Evolutionary conservation across 352 stramenopile genomes (phyloP).

Genomic region (Globisporangium nagaii): DNA sequence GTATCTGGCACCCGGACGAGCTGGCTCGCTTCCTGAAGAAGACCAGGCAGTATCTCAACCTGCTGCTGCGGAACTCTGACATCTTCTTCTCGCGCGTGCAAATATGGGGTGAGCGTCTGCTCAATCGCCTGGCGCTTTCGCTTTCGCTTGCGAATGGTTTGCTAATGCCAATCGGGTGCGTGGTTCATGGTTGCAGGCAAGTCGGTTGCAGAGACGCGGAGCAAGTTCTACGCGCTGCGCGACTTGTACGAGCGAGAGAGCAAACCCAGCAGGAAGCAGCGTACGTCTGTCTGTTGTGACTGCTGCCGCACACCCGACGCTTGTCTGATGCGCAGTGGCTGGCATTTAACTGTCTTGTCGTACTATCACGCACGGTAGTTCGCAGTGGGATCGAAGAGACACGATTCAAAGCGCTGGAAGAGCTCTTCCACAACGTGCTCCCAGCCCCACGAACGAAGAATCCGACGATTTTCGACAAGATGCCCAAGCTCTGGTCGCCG

Average conservation of each 20-base stretch:
- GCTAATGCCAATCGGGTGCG: not conserved
- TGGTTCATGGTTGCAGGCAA: slow-evolving; percentile 27
- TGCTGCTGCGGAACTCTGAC: slow-evolving; percentile 29
- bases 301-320: too few relatives aligned
- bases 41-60: slow-evolving; percentile 45
- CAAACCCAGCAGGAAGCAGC: not conserved
- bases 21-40: slow-evolving; percentile 57
- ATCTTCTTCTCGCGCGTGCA: slow-evolving; percentile 67
- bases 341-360: too few relatives aligned
- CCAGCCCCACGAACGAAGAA: slow-evolving; percentile 19
- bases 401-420: slow-evolving; percentile 33
- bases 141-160: not conserved
- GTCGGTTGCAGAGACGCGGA: slow-evolving; percentile 47
- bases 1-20: slow-evolving; percentile 64
- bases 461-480: slow-evolving; percentile 19
- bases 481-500: slow-evolving; percentile 47
- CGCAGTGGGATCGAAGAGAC: slow-evolving; percentile 16
- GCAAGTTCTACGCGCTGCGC: slow-evolving; percentile 70
- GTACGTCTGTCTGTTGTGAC: too few relatives aligned
- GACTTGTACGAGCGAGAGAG: slow-evolving; percentile 60
- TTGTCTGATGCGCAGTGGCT: not conserved
- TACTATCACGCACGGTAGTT: slow-evolving; percentile 1
- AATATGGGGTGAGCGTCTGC: slow-evolving; percentile 39
- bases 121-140: not conserved
- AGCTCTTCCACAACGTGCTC: slow-evolving; percentile 47